Base-by-base conservation (phyloP, 306 rosid species). In the Vicia sativa region DNA sequence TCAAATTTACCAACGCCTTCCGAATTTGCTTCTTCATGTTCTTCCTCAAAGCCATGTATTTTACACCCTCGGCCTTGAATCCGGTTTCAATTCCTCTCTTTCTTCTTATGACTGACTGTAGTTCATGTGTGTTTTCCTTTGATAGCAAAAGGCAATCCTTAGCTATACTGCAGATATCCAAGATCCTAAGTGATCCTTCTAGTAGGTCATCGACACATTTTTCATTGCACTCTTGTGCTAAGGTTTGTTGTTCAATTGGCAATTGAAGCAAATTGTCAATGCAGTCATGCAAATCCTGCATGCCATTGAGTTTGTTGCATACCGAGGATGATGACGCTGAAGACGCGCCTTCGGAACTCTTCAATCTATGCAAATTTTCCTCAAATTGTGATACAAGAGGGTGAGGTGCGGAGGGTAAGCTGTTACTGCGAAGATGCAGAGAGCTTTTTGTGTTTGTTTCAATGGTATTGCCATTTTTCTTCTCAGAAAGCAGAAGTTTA, bases 231-330 rank as follows among this genome's bases (percentile, higher is more conserved):
- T 73, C 77, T 42, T 11, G 72, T 16, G 65, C 43, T 14, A 79
- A 68, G 60, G 28, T 55, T 35, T 62, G 53, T 72, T 73, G 76
- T 41, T 50, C 53, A 12, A 16, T 16, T 45, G 83, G 65, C 37
- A 78, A 63, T 41, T 71, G 73, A 65, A 82, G 79, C 62, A 82
- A 67, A 61, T 63, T 71, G 37, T 62, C 68, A 11, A 41, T 49
- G 62, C 6, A 67, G 2, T 67, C 81, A 35, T 82, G 72, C 60
- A 82, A 72, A 26, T 79, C 81, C 67, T 49, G 71, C 75, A 68
- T 50, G 42, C 56, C 72, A 50, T 44, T 60, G 3, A 72, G 55
- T 55, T 63, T 72, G 12, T 72, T 45, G 65, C 54, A n/a, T 54
- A 78, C 34, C 11, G 11, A 61, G 19, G 67, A 38, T 6, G 67